These are phyloP conservation scores for Paramyrothecium sp. DNA, from an alignment of 2,329 filamentous ascomycete species.

Conservation along the genomic window DNA sequence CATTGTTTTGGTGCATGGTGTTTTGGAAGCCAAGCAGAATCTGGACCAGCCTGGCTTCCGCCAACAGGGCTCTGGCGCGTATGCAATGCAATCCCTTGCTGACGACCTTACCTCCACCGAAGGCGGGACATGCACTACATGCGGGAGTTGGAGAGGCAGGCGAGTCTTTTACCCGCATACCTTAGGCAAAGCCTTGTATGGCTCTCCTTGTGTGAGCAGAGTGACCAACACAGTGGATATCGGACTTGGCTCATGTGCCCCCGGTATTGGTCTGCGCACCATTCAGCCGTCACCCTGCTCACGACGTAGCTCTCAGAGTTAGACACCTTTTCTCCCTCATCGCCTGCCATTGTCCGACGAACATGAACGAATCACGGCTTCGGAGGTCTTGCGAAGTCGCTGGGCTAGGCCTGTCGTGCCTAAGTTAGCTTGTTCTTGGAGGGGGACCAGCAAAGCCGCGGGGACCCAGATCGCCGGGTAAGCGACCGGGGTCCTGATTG, in stretches of 20 bases:
- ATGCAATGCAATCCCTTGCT: slow-evolving; percentile 16
- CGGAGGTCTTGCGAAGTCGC: not conserved
- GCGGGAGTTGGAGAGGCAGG: no score
- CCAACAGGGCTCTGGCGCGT: slow-evolving; percentile 17
- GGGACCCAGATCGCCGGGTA: slow-evolving; percentile 2
- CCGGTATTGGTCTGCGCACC: no score
- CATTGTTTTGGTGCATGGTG: not conserved
- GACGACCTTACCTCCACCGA: slow-evolving; percentile 4
- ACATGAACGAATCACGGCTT: slow-evolving; percentile 1
- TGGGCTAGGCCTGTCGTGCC: not conserved
- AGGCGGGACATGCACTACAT: not conserved
- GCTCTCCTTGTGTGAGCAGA: no score
- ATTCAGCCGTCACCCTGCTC: no score
- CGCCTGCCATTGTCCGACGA: slow-evolving; percentile 13
- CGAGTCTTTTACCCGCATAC: no score
- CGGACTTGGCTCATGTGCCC: no score
- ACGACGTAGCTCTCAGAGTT: no score
- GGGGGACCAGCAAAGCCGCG: not conserved
- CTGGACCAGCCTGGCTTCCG: slow-evolving; percentile 5
- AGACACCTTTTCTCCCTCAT: not conserved
- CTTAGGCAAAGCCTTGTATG: no score
- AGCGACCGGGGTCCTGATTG: not conserved
- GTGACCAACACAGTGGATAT: no score
- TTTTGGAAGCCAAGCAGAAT: slow-evolving; percentile 8
- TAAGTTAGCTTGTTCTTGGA: not conserved